Conservation (phyloP, 2,329 filamentous ascomycete genomes). For the Metarhizium rileyi region DNA sequence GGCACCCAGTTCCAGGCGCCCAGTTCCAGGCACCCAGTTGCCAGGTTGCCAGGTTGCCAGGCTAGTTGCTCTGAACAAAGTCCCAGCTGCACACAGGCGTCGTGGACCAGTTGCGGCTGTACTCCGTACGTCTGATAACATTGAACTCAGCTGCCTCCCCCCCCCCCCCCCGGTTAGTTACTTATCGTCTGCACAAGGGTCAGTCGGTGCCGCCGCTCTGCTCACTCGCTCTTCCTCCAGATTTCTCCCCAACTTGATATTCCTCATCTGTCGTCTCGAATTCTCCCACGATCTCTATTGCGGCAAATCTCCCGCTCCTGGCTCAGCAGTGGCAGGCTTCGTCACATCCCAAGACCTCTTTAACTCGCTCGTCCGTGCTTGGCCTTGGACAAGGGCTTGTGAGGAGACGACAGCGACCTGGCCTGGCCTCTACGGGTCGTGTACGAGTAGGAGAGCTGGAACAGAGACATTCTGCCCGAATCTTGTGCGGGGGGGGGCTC, state of each 20-base stretch:
- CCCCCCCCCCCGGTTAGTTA: not conserved
- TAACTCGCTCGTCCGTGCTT: not conserved
- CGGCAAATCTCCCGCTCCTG: not conserved
- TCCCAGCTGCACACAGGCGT: not conserved
- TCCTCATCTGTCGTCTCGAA: not conserved
- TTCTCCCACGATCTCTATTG: not conserved
- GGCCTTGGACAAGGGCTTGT: not conserved
- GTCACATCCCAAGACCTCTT: not conserved
- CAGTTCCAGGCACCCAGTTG: no score
- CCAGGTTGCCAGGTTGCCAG: not conserved
- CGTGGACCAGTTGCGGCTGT: not conserved
- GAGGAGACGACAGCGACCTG: not conserved
- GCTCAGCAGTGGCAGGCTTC: not conserved
- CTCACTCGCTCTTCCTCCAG: not conserved
- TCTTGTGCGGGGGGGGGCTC: conserved; percentile 10
- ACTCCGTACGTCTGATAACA: no score
- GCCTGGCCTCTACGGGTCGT: no score
- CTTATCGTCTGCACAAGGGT: not conserved
- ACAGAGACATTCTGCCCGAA: conserved; percentile 13
- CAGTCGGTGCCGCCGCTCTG: no score
- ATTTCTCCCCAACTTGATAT: not conserved
- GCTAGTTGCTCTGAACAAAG: not conserved
- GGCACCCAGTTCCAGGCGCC: no score
- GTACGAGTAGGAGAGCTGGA: conserved; percentile 14
- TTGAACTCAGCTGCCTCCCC: no score